Base-by-base conservation (phyloP, 106 monocot species). In the Dendrobium chrysotoxum region DNA sequence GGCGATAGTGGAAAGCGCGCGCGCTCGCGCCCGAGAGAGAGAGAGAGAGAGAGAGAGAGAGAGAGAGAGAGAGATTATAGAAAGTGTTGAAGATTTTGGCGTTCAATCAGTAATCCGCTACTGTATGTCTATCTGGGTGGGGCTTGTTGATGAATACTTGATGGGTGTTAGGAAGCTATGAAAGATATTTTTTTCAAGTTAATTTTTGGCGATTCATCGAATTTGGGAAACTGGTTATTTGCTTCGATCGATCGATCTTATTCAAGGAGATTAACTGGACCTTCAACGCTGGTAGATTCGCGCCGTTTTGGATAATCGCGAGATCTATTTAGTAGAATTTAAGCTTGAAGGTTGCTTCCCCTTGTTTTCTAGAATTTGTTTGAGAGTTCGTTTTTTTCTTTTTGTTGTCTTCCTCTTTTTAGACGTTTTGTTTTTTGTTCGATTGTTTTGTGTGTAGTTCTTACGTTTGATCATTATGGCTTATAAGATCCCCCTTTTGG, bases 231-330 rank as follows among this genome's bases (percentile, higher is more conserved):
- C 16, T 76, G 74, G 10, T 76, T 11, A 20, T 50, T 28, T 76
- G 23, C 12, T 76, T 13, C 28, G 47, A 47, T 76, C 28, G 47
- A 47, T 76, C 15, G 76, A 76, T 76, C 47, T 47, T 40, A 50
- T 50, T 35, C 46, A 13, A 76, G 47, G 47, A 20, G 42, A 42
- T 40, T 39, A n/a, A 42, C 7, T 4, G 39, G 39, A 9, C 20
- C n/a, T 75, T 75, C 41, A 75, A 5, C 74, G 74, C 41, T 42
- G 39, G 41, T 39, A 75, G 74, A 75, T 75, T 75, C 41, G 15
- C 20, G 26, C 20, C 74, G 20, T 75, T 40, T 75, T 42, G 15
- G 74, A 35, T 40, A 75, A 75, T n/a, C 74, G 41, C 18, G 20
- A 42, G 39, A 41, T 75, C 74, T 75, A 23, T 35, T 75, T 42